Conservation (phyloP, 2,329 filamentous ascomycete genomes). For the Aureobasidium mangrovei region DNA sequence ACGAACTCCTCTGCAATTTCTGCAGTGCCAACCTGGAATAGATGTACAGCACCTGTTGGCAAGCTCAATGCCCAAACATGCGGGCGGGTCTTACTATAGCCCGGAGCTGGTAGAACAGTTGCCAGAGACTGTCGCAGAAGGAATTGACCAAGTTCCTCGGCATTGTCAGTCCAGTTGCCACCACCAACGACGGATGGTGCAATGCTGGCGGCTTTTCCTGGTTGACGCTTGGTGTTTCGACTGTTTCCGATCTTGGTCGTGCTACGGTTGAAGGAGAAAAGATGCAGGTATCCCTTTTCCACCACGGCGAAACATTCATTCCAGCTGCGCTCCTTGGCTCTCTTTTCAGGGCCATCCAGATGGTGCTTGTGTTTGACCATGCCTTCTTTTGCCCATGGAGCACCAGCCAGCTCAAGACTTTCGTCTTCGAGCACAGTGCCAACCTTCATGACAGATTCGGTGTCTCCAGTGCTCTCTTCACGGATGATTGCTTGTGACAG, state of each 20-base stretch:
- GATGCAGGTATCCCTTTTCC: constrained; percentile 84
- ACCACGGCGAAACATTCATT: constrained; percentile 91
- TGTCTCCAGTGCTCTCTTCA: constrained; percentile 51
- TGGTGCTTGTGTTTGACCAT: constrained; percentile 95
- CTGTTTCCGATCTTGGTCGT: constrained; percentile 39
- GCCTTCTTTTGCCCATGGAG: constrained; percentile 98
- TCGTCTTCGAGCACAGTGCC: constrained; percentile 72
- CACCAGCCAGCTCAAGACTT: constrained; percentile 78
- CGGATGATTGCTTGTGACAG: constrained; percentile 94
- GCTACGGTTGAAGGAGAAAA: constrained; percentile 85
- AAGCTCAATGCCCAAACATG: constrained; percentile 92
- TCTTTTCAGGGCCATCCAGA: constrained; percentile 80
- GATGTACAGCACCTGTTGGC: constrained; percentile 84
- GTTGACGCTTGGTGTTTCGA: constrained; percentile 7
- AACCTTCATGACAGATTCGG: constrained; percentile 22
- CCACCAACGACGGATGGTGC: constrained; percentile 71
- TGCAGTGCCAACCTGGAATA: constrained; percentile 95
- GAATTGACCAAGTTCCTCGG: constrained; percentile 80
- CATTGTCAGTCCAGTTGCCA: constrained; percentile 97
- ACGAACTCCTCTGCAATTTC: constrained; percentile 96
- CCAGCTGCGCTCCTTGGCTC: constrained; percentile 91
- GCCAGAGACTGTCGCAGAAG: constrained; percentile 85
- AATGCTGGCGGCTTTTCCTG: constrained; percentile 27
- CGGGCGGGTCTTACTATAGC: constrained; percentile 82
- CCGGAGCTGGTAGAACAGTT: constrained; percentile 78